Percentiles rank a stretch among this genome's conserved stretches.
phyloP scores from a whole-genome alignment of 257 asterid genomes.

The Solanum infundibuliforme region DNA sequence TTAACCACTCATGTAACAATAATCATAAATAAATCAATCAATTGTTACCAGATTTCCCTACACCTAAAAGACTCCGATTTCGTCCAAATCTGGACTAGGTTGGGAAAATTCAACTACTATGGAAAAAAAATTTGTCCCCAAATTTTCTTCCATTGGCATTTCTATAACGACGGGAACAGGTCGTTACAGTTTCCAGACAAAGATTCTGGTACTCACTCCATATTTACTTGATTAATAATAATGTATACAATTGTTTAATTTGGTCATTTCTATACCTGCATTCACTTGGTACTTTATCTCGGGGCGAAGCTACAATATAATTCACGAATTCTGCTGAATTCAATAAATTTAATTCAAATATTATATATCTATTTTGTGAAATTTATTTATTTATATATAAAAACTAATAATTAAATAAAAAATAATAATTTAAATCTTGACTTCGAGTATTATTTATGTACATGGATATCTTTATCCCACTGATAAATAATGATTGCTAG shows the following conservation, averaged over 20 bases:
- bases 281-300: neutral
- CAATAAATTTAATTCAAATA: neutral
- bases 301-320: neutral
- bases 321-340: neutral
- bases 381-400: neutral
- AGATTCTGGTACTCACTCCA: neutral
- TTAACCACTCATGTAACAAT: too few relatives aligned
- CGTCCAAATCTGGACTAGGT: too few relatives aligned
- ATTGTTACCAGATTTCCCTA: too few relatives aligned
- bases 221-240: neutral
- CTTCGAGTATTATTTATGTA: neutral
- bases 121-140: too few relatives aligned
- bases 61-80: too few relatives aligned
- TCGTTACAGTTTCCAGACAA: neutral
- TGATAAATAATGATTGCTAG: constrained; percentile 8
- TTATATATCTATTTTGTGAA: neutral
- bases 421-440: neutral
- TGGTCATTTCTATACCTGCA: neutral
- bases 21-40: too few relatives aligned
- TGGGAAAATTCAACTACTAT: too few relatives aligned
- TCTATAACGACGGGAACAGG: too few relatives aligned
- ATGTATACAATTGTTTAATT: neutral
- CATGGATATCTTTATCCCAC: constrained; percentile 2
- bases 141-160: too few relatives aligned
- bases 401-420: neutral